These are phyloP conservation scores for Ramularia endophylla DNA, from an alignment of 2,329 filamentous ascomycete genomes.

Conservation along the genomic window DNA sequence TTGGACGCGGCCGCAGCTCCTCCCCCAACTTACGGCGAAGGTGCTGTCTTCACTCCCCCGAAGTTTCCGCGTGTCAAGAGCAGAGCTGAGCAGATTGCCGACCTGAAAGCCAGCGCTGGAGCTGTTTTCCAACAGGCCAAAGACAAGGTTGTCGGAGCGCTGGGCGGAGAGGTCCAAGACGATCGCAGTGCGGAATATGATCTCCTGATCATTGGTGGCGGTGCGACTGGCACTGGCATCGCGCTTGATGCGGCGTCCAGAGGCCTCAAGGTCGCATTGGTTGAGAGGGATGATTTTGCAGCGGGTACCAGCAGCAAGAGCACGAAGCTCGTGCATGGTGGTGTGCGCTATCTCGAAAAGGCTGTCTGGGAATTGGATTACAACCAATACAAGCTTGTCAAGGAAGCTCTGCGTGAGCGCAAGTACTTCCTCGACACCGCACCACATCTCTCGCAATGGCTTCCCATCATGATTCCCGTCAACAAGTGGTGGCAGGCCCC, in stretches of 20 bases:
- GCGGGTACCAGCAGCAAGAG: slow-evolving; percentile 79
- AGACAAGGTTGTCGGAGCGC: slow-evolving; percentile 35
- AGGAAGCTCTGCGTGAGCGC: slow-evolving; percentile 74
- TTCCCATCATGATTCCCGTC: slow-evolving; percentile 77
- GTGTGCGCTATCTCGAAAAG: slow-evolving; percentile 80
- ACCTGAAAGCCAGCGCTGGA: slow-evolving; percentile 50
- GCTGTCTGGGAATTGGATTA: slow-evolving; percentile 82
- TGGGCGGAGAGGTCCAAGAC: slow-evolving; percentile 22
- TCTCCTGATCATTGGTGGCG: slow-evolving; percentile 70
- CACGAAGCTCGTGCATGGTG: slow-evolving; percentile 80
- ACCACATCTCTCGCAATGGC: slow-evolving; percentile 72
- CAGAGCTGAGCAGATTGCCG: slow-evolving; percentile 58
- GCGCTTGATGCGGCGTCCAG: slow-evolving; percentile 75
- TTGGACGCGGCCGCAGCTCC: slow-evolving; percentile 62
- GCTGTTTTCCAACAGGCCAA: slow-evolving; percentile 40
- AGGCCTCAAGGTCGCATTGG: slow-evolving; percentile 71
- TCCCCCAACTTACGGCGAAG: slow-evolving; percentile 62
- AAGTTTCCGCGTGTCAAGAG: slow-evolving; percentile 59
- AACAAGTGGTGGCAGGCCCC: slow-evolving; percentile 80
- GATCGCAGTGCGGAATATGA: slow-evolving; percentile 54
- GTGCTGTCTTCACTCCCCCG: slow-evolving; percentile 61
- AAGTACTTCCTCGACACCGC: slow-evolving; percentile 80
- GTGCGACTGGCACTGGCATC: slow-evolving; percentile 73
- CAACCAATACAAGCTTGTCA: slow-evolving; percentile 70
- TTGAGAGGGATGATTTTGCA: slow-evolving; percentile 79